Conservation (phyloP, 768 basidiomycete genomes). For the Boletus sp. region DNA sequence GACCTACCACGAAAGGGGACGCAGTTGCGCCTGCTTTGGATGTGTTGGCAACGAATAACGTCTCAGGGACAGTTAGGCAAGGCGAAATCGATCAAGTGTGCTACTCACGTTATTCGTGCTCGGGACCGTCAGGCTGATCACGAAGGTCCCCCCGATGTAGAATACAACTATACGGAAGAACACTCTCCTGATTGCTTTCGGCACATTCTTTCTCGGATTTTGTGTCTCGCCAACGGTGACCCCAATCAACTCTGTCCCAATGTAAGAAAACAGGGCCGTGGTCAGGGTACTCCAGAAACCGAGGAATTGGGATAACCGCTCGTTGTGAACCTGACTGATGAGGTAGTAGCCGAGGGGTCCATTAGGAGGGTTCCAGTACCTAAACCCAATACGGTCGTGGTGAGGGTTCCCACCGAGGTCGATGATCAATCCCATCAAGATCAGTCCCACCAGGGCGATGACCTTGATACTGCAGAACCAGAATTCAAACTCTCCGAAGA, state of each 20-base stretch:
- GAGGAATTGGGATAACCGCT: conserved; percentile 34
- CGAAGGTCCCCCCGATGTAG: conserved; percentile 35
- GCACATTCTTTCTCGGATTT: conserved; percentile 45
- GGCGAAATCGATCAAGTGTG: conserved; percentile 12
- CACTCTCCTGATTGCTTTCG: conserved; percentile 40
- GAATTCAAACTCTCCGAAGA: conserved; percentile 60
- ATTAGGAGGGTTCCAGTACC: conserved; percentile 40
- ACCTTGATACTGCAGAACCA: conserved; percentile 50
- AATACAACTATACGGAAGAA: conserved; percentile 36
- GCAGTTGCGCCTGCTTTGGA: conserved; percentile 31
- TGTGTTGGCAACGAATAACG: conserved; percentile 27
- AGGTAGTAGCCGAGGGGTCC: conserved; percentile 24
- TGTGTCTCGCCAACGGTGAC: conserved; percentile 35
- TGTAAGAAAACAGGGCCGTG: conserved; percentile 34
- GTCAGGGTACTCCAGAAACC: conserved; percentile 34
- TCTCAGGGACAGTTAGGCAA: conserved; percentile 16
- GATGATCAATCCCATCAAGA: conserved; percentile 49
- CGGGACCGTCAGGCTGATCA: conserved; percentile 42
- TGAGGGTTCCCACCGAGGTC: conserved; percentile 51
- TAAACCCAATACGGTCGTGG: conserved; percentile 43
- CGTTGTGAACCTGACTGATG: conserved; percentile 33
- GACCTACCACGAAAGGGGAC: conserved; percentile 45
- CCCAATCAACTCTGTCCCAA: conserved; percentile 41
- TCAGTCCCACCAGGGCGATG: conserved; percentile 39
- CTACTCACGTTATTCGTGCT: conserved; percentile 35